Evolutionary conservation across 306 rosid genomes (phyloP).

Genomic region (Betula pendula): DNA sequence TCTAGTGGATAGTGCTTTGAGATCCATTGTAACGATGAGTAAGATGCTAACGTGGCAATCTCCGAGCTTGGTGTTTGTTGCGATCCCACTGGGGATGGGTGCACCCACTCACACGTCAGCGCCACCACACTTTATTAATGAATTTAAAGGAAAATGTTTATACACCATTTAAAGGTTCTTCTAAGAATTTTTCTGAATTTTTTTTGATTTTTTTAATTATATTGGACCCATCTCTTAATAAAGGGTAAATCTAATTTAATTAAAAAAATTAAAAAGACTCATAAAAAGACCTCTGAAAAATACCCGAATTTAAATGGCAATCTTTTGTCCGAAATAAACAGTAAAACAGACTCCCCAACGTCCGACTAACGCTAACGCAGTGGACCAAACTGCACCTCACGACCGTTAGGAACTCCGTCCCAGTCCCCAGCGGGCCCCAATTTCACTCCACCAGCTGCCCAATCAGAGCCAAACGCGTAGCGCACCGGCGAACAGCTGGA

Average conservation of each 20-base stretch:
- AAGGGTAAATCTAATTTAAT: too few relatives aligned
- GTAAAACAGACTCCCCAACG: slow-evolving; percentile 24
- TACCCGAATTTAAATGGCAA: too few relatives aligned
- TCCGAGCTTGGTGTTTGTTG: neutral
- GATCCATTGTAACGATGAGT: neutral
- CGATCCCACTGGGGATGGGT: neutral
- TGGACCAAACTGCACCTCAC: slow-evolving; percentile 35
- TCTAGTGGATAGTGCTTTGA: neutral
- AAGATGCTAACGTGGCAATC: neutral
- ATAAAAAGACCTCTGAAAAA: too few relatives aligned
- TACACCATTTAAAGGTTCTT: too few relatives aligned
- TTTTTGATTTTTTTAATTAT: too few relatives aligned
- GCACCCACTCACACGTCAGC: slow-evolving; percentile 4
- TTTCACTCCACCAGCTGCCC: neutral
- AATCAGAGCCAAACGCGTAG: slow-evolving; percentile 31
- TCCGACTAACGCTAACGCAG: slow-evolving; percentile 8
- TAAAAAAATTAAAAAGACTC: too few relatives aligned
- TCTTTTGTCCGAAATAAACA: neutral
- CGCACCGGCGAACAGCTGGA: slow-evolving; percentile 24
- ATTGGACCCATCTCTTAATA: too few relatives aligned
- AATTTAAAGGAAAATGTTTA: too few relatives aligned
- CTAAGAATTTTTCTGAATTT: too few relatives aligned
- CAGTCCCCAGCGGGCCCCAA: slow-evolving; percentile 31
- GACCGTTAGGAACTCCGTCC: slow-evolving; percentile 54
- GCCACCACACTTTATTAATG: neutral